phyloP scores from a whole-genome alignment of 495 filamentous ascomycete species.

The Jackrogersella minutella region DNA sequence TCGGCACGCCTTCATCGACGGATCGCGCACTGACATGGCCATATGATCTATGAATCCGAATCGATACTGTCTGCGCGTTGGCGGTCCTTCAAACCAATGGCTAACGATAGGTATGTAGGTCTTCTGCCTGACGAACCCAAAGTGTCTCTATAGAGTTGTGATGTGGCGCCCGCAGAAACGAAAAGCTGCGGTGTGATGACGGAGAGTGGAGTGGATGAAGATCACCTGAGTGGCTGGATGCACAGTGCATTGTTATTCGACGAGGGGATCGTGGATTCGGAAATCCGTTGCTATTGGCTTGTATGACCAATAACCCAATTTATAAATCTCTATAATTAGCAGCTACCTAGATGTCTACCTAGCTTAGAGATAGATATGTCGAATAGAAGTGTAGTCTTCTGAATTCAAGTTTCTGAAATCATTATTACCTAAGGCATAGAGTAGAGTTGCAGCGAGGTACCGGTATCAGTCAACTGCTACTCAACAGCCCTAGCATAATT shows the following conservation, averaged over 20 bases:
- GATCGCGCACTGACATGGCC: conserved; percentile 14
- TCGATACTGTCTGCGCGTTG: conserved; percentile 16
- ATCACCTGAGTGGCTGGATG: conserved; percentile 8
- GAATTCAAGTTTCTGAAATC: too few relatives aligned
- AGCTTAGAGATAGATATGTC: not conserved
- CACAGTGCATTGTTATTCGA: conserved; percentile 11
- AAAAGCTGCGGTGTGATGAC: conserved; percentile 9
- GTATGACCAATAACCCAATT: not conserved
- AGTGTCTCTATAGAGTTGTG: not conserved
- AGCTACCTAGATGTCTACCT: not conserved
- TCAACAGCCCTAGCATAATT: not conserved
- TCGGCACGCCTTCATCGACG: not conserved
- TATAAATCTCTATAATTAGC: not conserved
- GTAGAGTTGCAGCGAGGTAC: too few relatives aligned
- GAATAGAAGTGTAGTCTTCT: too few relatives aligned
- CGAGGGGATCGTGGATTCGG: not conserved
- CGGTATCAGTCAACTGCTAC: not conserved
- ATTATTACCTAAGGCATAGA: too few relatives aligned
- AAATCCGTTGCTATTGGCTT: not conserved
- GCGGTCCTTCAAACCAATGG: conserved; percentile 14
- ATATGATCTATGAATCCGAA: conserved; percentile 7
- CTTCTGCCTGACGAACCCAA: conserved; percentile 8
- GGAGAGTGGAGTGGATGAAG: not conserved
- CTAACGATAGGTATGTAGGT: not conserved
- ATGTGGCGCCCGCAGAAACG: conserved; percentile 9